Base-by-base conservation (phyloP, 2,329 filamentous ascomycete genomes). In the Lasiodiplodia sp. region DNA sequence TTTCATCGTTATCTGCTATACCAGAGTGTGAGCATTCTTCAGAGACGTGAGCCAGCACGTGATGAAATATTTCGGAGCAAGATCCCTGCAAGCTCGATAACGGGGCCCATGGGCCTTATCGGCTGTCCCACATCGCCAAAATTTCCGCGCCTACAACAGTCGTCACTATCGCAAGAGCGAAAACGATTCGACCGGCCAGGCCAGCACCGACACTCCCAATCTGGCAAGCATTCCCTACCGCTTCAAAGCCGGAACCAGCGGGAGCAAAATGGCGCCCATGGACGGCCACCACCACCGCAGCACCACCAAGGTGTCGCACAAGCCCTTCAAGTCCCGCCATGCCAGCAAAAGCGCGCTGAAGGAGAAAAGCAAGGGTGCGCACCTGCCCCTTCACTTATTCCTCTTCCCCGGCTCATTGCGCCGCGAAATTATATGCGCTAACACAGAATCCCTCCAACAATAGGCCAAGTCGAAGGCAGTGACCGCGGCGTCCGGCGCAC, bases 321-420 rank as follows among this genome's bases (percentile, higher is more conserved):
- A 99, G 85, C 80, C 91, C 31, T 99, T 94, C 86, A 99, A 99
- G 83, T 93, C 93, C 69, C 90, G 90, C 78, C 94, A 97, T 84
- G 88, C 94, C 51, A 93, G 92, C 71, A 98, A 98, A 81, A 90
- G 92, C 76, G 88, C 93, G 69, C 81, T 97, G 77, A 93, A 96
- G 78, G 93, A 97, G 72, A 86, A 89, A 72, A 87, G 89, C 69
- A 98, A 98, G 85, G 94, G 93, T 94, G 75, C 49, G 73, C n/a
- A 37, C 5, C 2, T n/a, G 5, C 44, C 25, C 14, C 60, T 31
- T 51, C 38, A 14, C 25, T 25, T 49, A 14, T 34, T 34, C 25
- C 16, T 16, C 47, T 34, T 25, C 21, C 4, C 51, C 16, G 11
- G 52, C n/a, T 18, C 38, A 18, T 49, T 23, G 8, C 11, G 8